Conservation (phyloP, 148 eudicot genomes). For the Pouteria glomerata region DNA sequence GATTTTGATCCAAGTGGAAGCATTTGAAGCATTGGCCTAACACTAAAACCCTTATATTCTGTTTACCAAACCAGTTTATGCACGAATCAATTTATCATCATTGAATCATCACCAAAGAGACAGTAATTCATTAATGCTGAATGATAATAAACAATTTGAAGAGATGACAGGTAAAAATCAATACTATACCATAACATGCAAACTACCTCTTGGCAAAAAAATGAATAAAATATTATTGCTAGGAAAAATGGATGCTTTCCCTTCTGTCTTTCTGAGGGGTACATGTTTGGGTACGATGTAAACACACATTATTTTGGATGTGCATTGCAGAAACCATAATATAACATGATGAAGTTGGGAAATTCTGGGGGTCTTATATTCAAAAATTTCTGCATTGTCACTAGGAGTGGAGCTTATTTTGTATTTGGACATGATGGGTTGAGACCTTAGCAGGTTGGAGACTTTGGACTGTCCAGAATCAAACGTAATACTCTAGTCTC, state of each 20-base stretch:
- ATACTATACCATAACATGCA: background rate
- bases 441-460: constrained; percentile 66
- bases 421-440: background rate
- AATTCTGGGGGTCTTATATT: background rate
- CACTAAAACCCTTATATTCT: background rate
- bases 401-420: background rate
- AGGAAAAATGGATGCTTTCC: background rate
- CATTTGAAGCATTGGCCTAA: background rate
- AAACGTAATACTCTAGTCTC: constrained; percentile 93
- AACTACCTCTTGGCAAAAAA: background rate
- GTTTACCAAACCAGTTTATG: background rate
- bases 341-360: background rate
- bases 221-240: background rate
- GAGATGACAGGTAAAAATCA: background rate
- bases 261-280: background rate
- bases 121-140: background rate
- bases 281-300: background rate
- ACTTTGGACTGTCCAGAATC: constrained; percentile 92
- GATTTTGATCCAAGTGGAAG: background rate
- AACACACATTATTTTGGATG: background rate
- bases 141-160: background rate
- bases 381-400: background rate
- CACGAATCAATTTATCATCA: background rate
- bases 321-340: background rate
- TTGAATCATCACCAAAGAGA: background rate